Percentiles rank a stretch among this genome's conserved stretches.
Evolutionary conservation across 2,329 filamentous ascomycete genomes (phyloP).

Genomic region (Fusarium subglutinans): DNA sequence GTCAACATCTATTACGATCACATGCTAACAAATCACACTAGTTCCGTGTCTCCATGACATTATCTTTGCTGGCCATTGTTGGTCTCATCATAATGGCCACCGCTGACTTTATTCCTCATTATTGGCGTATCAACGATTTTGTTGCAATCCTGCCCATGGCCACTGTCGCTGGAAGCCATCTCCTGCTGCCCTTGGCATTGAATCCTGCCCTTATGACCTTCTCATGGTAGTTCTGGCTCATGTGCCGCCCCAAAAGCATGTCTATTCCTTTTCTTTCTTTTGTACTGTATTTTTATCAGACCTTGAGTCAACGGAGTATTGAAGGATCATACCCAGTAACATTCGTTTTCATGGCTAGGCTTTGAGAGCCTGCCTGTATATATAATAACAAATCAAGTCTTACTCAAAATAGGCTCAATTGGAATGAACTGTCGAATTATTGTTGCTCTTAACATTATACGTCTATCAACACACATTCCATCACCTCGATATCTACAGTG

Average conservation of each 20-base stretch:
- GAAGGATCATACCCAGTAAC: slow-evolving; percentile 22
- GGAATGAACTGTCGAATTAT: background rate
- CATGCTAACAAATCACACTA: slow-evolving; percentile 41
- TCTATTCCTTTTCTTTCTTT: background rate
- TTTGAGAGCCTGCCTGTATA: background rate
- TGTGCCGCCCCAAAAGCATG: slow-evolving; percentile 3
- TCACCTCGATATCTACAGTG: background rate
- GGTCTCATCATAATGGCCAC: slow-evolving; percentile 72
- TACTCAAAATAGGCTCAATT: background rate
- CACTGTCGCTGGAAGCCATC: slow-evolving; percentile 73
- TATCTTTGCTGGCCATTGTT: slow-evolving; percentile 65
- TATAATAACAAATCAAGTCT: background rate
- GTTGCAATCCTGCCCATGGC: slow-evolving; percentile 81
- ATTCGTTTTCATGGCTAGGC: background rate
- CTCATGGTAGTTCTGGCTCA: slow-evolving; percentile 64
- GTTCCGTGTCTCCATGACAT: slow-evolving; percentile 78
- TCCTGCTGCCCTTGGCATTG: slow-evolving; percentile 75
- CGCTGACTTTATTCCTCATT: slow-evolving; percentile 70
- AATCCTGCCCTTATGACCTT: slow-evolving; percentile 86
- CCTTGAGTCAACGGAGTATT: background rate
- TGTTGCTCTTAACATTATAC: background rate
- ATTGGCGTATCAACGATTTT: slow-evolving; percentile 75
- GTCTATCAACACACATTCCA: background rate
- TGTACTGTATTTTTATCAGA: background rate
- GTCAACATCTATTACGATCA: slow-evolving; percentile 42